These are phyloP conservation scores for Cornus controversa DNA, from an alignment of 148 eudicot species.

Conservation along the genomic window DNA sequence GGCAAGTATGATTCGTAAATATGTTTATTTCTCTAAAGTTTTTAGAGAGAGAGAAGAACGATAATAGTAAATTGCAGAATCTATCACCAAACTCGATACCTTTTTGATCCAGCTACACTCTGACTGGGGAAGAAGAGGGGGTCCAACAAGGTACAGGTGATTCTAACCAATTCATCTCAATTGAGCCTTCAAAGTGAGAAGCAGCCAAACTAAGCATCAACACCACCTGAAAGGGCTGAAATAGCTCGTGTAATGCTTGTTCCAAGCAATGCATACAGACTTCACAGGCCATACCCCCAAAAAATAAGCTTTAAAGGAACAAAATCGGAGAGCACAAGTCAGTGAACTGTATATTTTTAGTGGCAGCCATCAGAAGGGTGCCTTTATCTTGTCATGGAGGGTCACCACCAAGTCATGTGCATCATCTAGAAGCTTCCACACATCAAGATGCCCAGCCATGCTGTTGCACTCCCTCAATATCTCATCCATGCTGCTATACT, in stretches of 20 bases:
- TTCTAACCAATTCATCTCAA: not conserved
- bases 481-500: slow-evolving; percentile 94
- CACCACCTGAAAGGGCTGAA: not conserved
- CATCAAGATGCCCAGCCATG: slow-evolving; percentile 95
- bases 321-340: slow-evolving; percentile 4
- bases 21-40: no score
- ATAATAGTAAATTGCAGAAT: no score
- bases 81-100: not conserved
- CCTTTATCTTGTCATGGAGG: slow-evolving; percentile 81
- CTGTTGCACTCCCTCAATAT: slow-evolving; percentile 86
- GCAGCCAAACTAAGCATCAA: not conserved
- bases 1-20: no score
- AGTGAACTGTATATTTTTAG: not conserved
- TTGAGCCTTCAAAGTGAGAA: not conserved
- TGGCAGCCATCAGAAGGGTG: slow-evolving; percentile 16
- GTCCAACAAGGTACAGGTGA: not conserved
- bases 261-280: not conserved
- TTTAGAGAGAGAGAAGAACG: no score
- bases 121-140: not conserved
- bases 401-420: slow-evolving; percentile 86
- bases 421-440: slow-evolving; percentile 93
- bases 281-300: not conserved
- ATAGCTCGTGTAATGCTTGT: not conserved
- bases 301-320: not conserved
- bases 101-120: not conserved